Evolutionary conservation across 2,329 filamentous ascomycete species (phyloP).

Genomic region (Parafenestella ontariensis): DNA sequence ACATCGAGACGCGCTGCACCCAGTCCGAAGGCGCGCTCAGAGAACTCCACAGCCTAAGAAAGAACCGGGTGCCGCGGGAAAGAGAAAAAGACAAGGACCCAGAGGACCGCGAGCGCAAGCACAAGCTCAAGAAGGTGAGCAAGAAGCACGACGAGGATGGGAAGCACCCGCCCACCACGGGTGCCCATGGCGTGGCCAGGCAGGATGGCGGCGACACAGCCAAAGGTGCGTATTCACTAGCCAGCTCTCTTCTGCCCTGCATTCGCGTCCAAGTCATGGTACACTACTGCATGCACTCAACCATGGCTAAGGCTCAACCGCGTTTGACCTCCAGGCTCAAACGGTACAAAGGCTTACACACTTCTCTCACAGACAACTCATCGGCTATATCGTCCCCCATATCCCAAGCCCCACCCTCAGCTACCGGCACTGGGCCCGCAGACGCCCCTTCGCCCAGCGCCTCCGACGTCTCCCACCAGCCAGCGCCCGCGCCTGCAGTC

Average conservation of each 20-base stretch:
- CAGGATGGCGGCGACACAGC: constrained; percentile 69
- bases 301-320: background rate
- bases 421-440: constrained; percentile 63
- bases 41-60: constrained; percentile 69
- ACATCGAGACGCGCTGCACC: constrained; percentile 61
- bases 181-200: constrained; percentile 67
- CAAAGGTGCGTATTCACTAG: constrained; percentile 53
- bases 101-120: constrained; percentile 55
- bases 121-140: constrained; percentile 66
- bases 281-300: background rate
- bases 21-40: constrained; percentile 78
- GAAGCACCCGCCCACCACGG: constrained; percentile 65
- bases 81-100: constrained; percentile 57
- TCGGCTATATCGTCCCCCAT: constrained; percentile 50
- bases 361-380: constrained; percentile 40
- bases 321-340: constrained; percentile 3
- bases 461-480: constrained; percentile 64
- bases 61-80: constrained; percentile 65
- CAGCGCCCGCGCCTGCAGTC: constrained; percentile 65
- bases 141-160: constrained; percentile 78
- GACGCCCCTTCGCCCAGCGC: constrained; percentile 68
- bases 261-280: background rate
- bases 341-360: constrained; percentile 9
- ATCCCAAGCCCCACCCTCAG: constrained; percentile 53
- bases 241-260: background rate